phyloP scores from a whole-genome alignment of 805 yeast genomes.

The Metschnikowia baotianmanensis region DNA sequence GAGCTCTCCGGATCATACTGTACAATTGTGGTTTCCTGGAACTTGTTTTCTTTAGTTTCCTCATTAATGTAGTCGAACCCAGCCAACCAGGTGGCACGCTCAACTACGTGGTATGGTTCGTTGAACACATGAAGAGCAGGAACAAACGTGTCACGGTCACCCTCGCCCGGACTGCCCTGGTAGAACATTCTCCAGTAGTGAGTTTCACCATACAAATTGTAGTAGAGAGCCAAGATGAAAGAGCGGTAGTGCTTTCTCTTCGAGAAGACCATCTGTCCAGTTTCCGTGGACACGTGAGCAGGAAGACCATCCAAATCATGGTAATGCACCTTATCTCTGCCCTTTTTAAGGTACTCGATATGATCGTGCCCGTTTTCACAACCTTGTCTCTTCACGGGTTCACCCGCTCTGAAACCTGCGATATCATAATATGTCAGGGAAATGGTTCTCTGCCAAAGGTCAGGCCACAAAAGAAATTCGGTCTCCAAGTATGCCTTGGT shows the following conservation, averaged over 20 bases:
- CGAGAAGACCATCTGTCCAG: slow-evolving; percentile 36
- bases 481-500: slow-evolving; percentile 25
- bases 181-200: slow-evolving; percentile 30
- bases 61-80: too few species aligned
- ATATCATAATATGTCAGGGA: slow-evolving; percentile 34
- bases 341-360: slow-evolving; percentile 19
- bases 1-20: slow-evolving; percentile 23
- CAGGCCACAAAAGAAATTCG: slow-evolving; percentile 37
- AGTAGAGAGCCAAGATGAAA: slow-evolving; percentile 31
- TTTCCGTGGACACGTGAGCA: slow-evolving; percentile 25
- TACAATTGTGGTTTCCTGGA: slow-evolving; percentile 25
- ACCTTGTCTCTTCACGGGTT: slow-evolving; percentile 28
- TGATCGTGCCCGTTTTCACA: slow-evolving; percentile 24
- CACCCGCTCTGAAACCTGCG: slow-evolving; percentile 30
- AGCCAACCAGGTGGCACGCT: slow-evolving; percentile 24
- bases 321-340: slow-evolving; percentile 21
- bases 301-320: slow-evolving; percentile 37
- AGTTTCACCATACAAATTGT: slow-evolving; percentile 29
- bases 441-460: slow-evolving; percentile 32
- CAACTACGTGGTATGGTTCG: slow-evolving; percentile 30
- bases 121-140: slow-evolving; percentile 37
- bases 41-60: slow-evolving; percentile 4
- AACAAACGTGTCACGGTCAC: slow-evolving; percentile 37
- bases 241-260: slow-evolving; percentile 30
- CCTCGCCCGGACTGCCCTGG: slow-evolving; percentile 35